Evolutionary conservation across 2,329 filamentous ascomycete species (phyloP), one percentile per base, ranked within the genome.

Genomic region (Stemphylium beticola): DNA sequence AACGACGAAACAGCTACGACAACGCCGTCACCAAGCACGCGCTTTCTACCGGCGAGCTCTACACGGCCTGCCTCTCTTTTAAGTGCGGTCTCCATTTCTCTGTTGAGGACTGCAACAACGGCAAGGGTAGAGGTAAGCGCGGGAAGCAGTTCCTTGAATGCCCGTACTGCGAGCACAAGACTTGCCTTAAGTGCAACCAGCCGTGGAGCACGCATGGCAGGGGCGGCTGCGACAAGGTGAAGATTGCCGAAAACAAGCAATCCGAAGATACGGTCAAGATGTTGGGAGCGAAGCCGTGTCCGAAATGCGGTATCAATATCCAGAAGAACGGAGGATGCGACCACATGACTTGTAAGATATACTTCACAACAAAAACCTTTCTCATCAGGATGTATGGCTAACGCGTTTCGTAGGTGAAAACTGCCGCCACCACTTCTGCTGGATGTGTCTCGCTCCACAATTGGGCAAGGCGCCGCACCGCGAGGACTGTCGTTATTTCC

Each of bases 201-300:
- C 58, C 64, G 1, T 62, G 60, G 61, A n/a, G 20, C 6, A 37
- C 32, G 22, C 67, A 71, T 26, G 14, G 34, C 1, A 33, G 43
- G 3, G 48, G 34, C 3, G 26, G 32, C 31, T 72, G 69, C 49
- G 39, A 56, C 45, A 54, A 59, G 34, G 49, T 39, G 9, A 64
- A 60, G n/a, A 18, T 34, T n/a, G 43, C 34, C 3, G 67, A 71
- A 18, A 53, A 71, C 22, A 34, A 49, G 9, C 20, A 57, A 33
- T 65, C 66, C 0, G 43, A 55, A 22, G 24, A 52, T 4, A 31
- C 52, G 2, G 60, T 71, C 40, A 61, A 63, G 47, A 31, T 34
- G 1, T 57, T 72, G 22, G 66, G 68, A 29, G 65, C 64, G 8
- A 71, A 69, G 48, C 55, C 57, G 2, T 72, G 68, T 41, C 69